phyloP scores from a whole-genome alignment of 2,329 filamentous ascomycete genomes.

The Diaporthe sp. region DNA sequence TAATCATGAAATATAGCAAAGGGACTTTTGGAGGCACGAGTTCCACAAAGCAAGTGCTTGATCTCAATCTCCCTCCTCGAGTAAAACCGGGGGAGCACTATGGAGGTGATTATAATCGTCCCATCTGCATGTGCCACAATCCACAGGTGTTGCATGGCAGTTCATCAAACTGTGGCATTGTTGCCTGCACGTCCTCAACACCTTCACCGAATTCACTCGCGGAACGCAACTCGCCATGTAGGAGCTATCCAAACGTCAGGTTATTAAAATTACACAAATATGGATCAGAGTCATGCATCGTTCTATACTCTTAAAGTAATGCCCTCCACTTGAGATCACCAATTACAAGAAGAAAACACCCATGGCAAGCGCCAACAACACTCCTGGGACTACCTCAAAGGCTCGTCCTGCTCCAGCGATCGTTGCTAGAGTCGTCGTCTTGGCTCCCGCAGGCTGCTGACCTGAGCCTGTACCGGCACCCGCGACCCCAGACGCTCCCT shows the following conservation, averaged over 20 bases:
- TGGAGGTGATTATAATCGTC: background rate
- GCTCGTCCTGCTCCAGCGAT: conserved; percentile 11
- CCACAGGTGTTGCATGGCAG: background rate
- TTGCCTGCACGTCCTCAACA: background rate
- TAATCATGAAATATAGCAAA: background rate
- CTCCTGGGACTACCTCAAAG: background rate
- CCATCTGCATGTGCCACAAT: background rate
- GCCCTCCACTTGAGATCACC: too few species aligned
- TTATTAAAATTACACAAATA: background rate
- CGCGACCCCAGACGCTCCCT: conserved; percentile 17
- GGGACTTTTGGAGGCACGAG: background rate
- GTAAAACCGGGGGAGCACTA: background rate
- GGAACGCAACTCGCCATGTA: background rate
- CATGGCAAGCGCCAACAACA: background rate
- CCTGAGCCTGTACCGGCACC: conserved; percentile 10
- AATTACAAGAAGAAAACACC: background rate
- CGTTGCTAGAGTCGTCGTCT: background rate
- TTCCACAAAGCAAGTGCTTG: background rate
- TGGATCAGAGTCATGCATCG: background rate
- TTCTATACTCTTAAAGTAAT: background rate
- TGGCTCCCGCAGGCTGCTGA: background rate
- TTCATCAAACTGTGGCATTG: background rate
- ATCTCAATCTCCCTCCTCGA: background rate
- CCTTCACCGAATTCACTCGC: background rate
- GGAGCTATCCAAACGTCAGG: background rate